Evolutionary conservation across 2,329 filamentous ascomycete species (phyloP), one percentile per base, ranked within the genome.

Genomic region (Arthrinium puccinioides): DNA sequence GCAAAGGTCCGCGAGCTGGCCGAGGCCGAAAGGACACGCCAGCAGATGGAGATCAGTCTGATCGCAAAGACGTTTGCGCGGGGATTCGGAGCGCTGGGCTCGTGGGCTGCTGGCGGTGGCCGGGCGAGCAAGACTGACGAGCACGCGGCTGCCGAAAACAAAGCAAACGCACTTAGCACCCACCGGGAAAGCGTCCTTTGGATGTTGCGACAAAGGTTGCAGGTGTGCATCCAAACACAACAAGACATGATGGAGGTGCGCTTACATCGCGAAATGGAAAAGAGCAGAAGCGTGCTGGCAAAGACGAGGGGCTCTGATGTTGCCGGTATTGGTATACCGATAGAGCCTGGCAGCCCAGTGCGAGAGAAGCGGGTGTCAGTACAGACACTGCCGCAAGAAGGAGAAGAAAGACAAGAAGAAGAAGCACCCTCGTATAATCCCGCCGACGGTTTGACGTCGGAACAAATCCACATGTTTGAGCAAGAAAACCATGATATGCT

Each of bases 391-490:
- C 49, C 49, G 19, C n/a, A n/a, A n/a, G n/a, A n/a, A n/a, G n/a
- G n/a, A n/a, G n/a, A n/a, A n/a, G n/a, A n/a, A n/a, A n/a, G n/a
- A n/a, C n/a, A n/a, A n/a, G 44, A 44, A 14, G 50, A 53, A 4
- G 52, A 56, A 19, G 20, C 43, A 18, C 43, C 47, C 10, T 28
- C 47, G 20, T 45, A 53, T 20, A 41, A 49, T 19, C 45, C 46
- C 9, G 39, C 44, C 35, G 62, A 77, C 28, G 75, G 80, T 44
- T 66, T 96, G 43, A 87, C 84, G 14, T 72, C 80, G 16, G 88
- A 96, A 55, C 90, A 97, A 61, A 67, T 92, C 36, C 90, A 96
- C 59, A 76, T 95, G 56, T 97, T 98, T 64, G 89, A 90, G 49
- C 77, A 87, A 61, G 89, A 94, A 55, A 96, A 97, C 56, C 82